Base-by-base conservation (phyloP, 148 eudicot genomes). In the Rhododendron williamsianum region DNA sequence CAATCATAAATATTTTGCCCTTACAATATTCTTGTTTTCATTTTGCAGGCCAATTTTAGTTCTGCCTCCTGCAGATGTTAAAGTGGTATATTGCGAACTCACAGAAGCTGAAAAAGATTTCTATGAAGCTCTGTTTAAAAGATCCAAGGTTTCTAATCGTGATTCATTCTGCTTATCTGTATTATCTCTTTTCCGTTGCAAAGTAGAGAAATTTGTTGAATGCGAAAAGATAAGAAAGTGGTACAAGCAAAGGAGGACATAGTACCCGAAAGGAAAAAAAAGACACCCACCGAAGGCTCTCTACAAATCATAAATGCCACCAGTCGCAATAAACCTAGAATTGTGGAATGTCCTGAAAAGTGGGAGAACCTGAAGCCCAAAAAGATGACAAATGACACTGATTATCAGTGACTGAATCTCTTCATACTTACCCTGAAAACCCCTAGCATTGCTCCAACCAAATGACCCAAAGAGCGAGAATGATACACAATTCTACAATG, bases 31-130 rank as follows among this genome's bases (percentile, higher is more conserved):
- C 10, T 25, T 15, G 0, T 6, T 1, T 76, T 63, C 3, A 83
- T 65, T 27, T 76, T 45, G 76, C 93, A 97, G 99, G 91, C 99
- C 99, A 88, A 97, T 97, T 85, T 91, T 97, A 90, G 91, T 92
- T 87, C 94, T 97, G 65, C 99, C 99, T 30, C 99, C 98, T 85
- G 98, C 98, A 52, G 91, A 95, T 88, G 84, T 92, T 76, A 90
- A 97, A 88, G 98, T 97, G 76, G 87, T 97, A 36, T 94, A 97
- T 86, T 97, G 98, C 76, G 93, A 94, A 89, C 91, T 94, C 36
- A 94, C 95, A 83, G 99, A 97, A 92, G 93, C 95, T 88, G 99
- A 97, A 89, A 93, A 89, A 77, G 99, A 97, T 90, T 97, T 97
- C 86, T 97, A 97, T 69, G 98, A 93, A 84, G 99, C 99, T 81